A percentile compares a stretch with the other conserved stretches of the same genome.
These are phyloP conservation scores for Pythium aquatile DNA, from an alignment of 352 stramenopile genomes.

Conservation along the genomic window DNA sequence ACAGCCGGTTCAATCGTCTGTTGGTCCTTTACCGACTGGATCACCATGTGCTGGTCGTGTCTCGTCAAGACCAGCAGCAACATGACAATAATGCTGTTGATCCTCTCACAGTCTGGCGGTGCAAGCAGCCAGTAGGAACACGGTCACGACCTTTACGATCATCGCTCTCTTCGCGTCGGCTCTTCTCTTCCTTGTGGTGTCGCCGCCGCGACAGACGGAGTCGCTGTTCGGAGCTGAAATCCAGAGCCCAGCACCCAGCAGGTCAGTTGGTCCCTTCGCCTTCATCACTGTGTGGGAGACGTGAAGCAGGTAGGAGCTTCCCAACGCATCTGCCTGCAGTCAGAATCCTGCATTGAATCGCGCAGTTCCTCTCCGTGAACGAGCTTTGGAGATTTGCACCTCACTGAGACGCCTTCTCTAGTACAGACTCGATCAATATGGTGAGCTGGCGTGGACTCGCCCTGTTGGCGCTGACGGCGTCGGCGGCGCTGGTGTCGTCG, in stretches of 20 bases:
- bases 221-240: not conserved
- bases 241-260: not conserved
- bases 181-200: not conserved
- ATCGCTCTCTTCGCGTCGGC: not conserved
- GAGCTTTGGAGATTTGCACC: not conserved
- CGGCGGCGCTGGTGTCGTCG: slow-evolving; percentile 11
- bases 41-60: slow-evolving; percentile 11
- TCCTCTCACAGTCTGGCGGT: slow-evolving; percentile 13
- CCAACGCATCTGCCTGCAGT: not conserved
- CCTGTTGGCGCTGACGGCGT: slow-evolving; percentile 24
- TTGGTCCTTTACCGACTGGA: slow-evolving; percentile 20
- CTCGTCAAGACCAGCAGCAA: not conserved
- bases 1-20: slow-evolving; percentile 1
- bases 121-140: not conserved
- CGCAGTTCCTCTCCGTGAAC: not conserved
- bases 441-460: slow-evolving; percentile 25
- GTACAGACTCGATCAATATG: slow-evolving; percentile 7
- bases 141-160: slow-evolving; percentile 12
- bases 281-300: not conserved
- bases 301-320: not conserved
- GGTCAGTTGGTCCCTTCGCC: not conserved
- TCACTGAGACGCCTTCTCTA: not conserved
- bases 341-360: slow-evolving; percentile 3
- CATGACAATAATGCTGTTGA: slow-evolving; percentile 1
- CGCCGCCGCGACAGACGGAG: not conserved